These are phyloP conservation scores for Colletotrichum sp. DNA, from an alignment of 2,329 filamentous ascomycete genomes.

Conservation along the genomic window DNA sequence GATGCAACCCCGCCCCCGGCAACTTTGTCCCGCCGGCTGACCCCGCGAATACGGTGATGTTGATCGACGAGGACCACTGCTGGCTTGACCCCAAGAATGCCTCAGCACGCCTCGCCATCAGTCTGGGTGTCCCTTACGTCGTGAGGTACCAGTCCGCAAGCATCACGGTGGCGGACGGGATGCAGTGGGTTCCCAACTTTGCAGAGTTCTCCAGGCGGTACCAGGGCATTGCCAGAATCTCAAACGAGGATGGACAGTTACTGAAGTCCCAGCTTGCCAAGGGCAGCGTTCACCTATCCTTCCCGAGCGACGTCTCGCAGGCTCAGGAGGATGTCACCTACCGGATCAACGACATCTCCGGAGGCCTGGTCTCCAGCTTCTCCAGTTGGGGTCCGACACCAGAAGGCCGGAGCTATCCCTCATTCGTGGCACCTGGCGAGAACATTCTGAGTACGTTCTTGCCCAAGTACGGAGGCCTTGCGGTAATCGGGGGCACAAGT, in stretches of 20 bases:
- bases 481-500: conserved; percentile 20
- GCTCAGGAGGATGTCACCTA: not conserved
- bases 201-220: not conserved
- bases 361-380: not conserved
- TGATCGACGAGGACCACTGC: not conserved
- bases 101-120: not conserved
- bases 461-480: not conserved
- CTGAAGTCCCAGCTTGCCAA: not conserved
- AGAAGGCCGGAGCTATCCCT: conserved; percentile 21
- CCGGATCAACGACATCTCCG: not conserved
- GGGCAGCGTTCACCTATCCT: not conserved
- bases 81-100: not conserved
- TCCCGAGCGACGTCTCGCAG: not conserved
- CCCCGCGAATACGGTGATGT: not conserved
- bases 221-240: not conserved
- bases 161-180: not conserved
- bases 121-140: not conserved
- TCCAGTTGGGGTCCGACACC: conserved; percentile 19
- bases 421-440: conserved; percentile 23
- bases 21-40: not conserved
- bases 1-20: not conserved
- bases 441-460: conserved; percentile 23
- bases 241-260: not conserved
- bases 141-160: not conserved
- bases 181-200: not conserved